Evolutionary conservation across 2,329 filamentous ascomycete species (phyloP).

Genomic region (Lachnellula arida): DNA sequence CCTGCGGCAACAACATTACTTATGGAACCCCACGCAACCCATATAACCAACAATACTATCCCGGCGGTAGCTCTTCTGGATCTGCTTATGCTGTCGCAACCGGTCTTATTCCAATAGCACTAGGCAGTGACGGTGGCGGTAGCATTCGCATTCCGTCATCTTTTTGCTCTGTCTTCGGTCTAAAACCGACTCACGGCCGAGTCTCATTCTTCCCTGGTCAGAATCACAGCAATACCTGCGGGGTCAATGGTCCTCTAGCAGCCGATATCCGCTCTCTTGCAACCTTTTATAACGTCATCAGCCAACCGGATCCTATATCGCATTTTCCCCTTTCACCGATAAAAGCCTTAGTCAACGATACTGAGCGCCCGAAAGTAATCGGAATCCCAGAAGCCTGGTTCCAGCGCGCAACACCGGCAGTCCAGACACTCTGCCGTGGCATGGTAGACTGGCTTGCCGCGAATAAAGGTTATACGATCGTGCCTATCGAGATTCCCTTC

Average conservation of each 20-base stretch:
- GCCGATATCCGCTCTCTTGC: constrained; percentile 71
- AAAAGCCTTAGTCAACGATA: background rate
- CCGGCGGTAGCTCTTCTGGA: constrained; percentile 86
- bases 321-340: constrained; percentile 55
- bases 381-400: constrained; percentile 68
- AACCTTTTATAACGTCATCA: constrained; percentile 73
- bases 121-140: constrained; percentile 84
- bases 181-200: constrained; percentile 73
- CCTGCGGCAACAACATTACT: constrained; percentile 75
- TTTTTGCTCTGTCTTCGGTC: constrained; percentile 55
- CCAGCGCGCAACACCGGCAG: constrained; percentile 58
- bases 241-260: constrained; percentile 70
- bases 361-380: constrained; percentile 34
- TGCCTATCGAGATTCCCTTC: constrained; percentile 61
- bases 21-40: constrained; percentile 77
- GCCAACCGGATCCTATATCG: constrained; percentile 59
- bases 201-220: constrained; percentile 38
- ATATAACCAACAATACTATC: constrained; percentile 65
- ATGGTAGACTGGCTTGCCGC: constrained; percentile 54
- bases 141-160: constrained; percentile 43
- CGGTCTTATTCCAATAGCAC: constrained; percentile 56
- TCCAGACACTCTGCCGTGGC: constrained; percentile 56
- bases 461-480: constrained; percentile 43
- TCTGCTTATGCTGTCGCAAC: constrained; percentile 78
- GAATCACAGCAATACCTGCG: constrained; percentile 47